phyloP scores from a whole-genome alignment of 2,329 filamentous ascomycete species.

The Cercospora brassicicola region DNA sequence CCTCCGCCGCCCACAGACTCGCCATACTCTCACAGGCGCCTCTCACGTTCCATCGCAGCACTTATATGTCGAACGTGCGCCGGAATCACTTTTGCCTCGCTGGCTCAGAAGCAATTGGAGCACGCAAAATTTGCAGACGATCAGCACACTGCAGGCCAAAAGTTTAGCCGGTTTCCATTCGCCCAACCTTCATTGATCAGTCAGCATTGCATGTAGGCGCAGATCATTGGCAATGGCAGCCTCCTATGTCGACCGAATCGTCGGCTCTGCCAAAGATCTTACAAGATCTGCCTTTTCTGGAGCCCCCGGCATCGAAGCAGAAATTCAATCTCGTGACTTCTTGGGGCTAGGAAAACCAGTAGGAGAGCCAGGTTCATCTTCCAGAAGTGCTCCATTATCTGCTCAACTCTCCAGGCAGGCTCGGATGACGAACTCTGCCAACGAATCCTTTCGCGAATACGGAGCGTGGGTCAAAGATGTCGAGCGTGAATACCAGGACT shows the following conservation, averaged over 20 bases:
- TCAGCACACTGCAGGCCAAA: neutral
- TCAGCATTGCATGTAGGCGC: slow-evolving; percentile 4
- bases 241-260: slow-evolving; percentile 10
- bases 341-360: slow-evolving; percentile 15
- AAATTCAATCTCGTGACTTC: slow-evolving; percentile 7
- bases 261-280: slow-evolving; percentile 20
- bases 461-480: neutral
- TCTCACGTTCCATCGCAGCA: neutral
- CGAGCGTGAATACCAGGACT: slow-evolving; percentile 13
- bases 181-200: neutral
- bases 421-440: neutral
- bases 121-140: slow-evolving; percentile 1
- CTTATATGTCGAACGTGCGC: neutral
- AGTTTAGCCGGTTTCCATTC: neutral
- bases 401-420: slow-evolving; percentile 7
- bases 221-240: neutral
- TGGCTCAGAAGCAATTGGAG: neutral
- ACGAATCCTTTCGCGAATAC: slow-evolving; percentile 1
- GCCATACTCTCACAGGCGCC: neutral
- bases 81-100: neutral
- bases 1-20: neutral
- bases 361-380: neutral
- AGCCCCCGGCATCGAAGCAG: slow-evolving; percentile 17
- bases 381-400: neutral
- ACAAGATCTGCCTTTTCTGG: slow-evolving; percentile 21